Evolutionary conservation across 306 rosid species (phyloP).

Genomic region (Astragalus membranaceus): DNA sequence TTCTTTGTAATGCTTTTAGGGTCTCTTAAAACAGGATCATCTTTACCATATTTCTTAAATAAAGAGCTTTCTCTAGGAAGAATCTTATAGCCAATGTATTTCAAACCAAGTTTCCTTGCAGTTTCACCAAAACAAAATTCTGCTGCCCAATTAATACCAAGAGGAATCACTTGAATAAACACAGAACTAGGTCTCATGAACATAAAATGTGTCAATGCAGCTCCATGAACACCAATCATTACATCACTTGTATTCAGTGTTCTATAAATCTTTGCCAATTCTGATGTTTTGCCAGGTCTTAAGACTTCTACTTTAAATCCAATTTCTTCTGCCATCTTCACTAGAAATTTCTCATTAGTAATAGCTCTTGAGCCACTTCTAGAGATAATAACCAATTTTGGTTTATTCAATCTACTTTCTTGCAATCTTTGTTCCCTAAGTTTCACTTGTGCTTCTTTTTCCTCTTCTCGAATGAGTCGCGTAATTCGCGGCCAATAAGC

Average conservation of each 20-base stretch:
- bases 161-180: conserved; percentile 83
- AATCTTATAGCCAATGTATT: conserved; percentile 75
- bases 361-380: conserved; percentile 71
- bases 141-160: conserved; percentile 89
- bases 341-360: conserved; percentile 62
- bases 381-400: conserved; percentile 56
- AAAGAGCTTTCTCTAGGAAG: conserved; percentile 66
- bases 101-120: conserved; percentile 77
- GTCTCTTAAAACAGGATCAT: conserved; percentile 60
- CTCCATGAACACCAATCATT: conserved; percentile 95
- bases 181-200: conserved; percentile 68
- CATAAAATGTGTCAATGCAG: conserved; percentile 90
- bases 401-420: conserved; percentile 30
- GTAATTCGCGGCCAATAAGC: conserved; percentile 75
- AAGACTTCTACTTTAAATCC: conserved; percentile 64
- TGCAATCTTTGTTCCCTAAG: neutral
- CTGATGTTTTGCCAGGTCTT: conserved; percentile 57
- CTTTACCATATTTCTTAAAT: conserved; percentile 34
- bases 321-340: conserved; percentile 54
- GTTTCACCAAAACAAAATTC: conserved; percentile 82
- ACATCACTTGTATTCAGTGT: conserved; percentile 68
- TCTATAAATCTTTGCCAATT: conserved; percentile 73
- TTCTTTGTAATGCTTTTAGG: conserved; percentile 54
- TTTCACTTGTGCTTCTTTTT: conserved; percentile 32
- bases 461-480: conserved; percentile 49